Percentiles rank a stretch among this genome's conserved stretches.
phyloP scores from a whole-genome alignment of 2,329 filamentous ascomycete genomes.

The Penicillium sp. region DNA sequence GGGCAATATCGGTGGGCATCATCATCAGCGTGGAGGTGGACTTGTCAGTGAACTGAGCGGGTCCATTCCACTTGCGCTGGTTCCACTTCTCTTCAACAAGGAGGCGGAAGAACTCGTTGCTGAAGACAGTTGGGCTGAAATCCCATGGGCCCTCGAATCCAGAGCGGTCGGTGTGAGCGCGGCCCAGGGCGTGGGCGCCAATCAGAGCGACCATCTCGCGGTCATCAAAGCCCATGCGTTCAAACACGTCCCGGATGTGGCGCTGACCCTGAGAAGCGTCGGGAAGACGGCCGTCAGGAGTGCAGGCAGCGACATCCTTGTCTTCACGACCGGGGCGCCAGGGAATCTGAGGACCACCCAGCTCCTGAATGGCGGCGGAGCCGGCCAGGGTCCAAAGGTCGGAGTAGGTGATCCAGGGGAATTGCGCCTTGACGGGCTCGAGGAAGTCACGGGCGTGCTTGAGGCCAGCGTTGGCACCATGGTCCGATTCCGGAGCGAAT shows the following conservation, averaged over 20 bases:
- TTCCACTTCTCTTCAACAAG: conserved; percentile 89
- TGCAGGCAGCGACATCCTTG: conserved; percentile 74
- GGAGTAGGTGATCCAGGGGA: conserved; percentile 94
- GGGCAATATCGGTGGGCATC: conserved; percentile 84
- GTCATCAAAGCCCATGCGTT: conserved; percentile 96
- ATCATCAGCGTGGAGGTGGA: conserved; percentile 89
- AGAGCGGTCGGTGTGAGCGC: conserved; percentile 82
- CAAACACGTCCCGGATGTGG: conserved; percentile 87
- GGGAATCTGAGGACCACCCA: conserved; percentile 80
- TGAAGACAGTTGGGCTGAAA: conserved; percentile 83
- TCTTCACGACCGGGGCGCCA: conserved; percentile 84
- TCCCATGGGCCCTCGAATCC: conserved; percentile 89
- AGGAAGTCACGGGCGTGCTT: conserved; percentile 84
- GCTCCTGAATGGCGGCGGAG: conserved; percentile 84
- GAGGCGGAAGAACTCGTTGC: conserved; percentile 90
- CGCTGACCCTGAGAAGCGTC: conserved; percentile 71
- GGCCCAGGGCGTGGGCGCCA: conserved; percentile 80
- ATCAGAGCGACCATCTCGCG: conserved; percentile 88
- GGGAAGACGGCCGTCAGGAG: conserved; percentile 84
- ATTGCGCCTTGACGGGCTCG: conserved; percentile 80
- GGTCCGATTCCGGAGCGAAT: conserved; percentile 79
- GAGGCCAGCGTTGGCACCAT: conserved; percentile 91
- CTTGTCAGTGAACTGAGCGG: conserved; percentile 85
- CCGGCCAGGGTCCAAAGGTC: conserved; percentile 94
- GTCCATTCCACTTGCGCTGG: conserved; percentile 85